These are phyloP conservation scores for Chrysosphaeria jannelii DNA, from an alignment of 2,329 filamentous ascomycete species.

Conservation along the genomic window DNA sequence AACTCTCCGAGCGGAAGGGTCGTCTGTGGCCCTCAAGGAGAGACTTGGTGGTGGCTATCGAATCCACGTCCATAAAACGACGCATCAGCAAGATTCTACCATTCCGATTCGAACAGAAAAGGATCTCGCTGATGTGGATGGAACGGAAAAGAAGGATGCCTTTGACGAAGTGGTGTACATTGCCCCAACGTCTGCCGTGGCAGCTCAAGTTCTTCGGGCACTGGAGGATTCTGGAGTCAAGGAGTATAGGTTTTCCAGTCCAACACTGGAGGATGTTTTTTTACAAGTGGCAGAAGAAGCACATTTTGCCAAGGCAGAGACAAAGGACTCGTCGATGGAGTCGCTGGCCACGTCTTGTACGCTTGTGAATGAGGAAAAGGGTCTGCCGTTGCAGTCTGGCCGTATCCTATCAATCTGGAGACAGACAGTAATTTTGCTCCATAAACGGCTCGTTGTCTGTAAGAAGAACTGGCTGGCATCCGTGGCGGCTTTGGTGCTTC, in stretches of 20 bases:
- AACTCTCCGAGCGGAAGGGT: conserved; percentile 50
- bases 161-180: conserved; percentile 48
- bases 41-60: conserved; percentile 58
- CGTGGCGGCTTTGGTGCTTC: conserved; percentile 41
- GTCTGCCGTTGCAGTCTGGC: conserved; percentile 33
- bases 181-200: conserved; percentile 35
- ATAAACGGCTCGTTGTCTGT: conserved; percentile 49
- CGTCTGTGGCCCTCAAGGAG: conserved; percentile 64
- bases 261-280: conserved; percentile 83
- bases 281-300: conserved; percentile 52
- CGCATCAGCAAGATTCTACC: conserved; percentile 6
- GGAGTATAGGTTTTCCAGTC: conserved; percentile 65
- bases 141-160: conserved; percentile 23
- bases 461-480: conserved; percentile 55
- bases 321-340: too few relatives aligned
- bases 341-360: background rate
- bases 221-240: conserved; percentile 35
- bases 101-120: conserved; percentile 8
- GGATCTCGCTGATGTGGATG: conserved; percentile 19
- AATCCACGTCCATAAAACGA: conserved; percentile 37
- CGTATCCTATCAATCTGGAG: conserved; percentile 33
- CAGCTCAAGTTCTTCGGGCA: conserved; percentile 36
- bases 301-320: background rate
- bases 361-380: too few relatives aligned
- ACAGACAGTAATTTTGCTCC: conserved; percentile 46